Percentiles rank a stretch among this genome's conserved stretches.
Conservation (phyloP, 2,329 filamentous ascomycete genomes). For the Arachnomyces sp. region DNA sequence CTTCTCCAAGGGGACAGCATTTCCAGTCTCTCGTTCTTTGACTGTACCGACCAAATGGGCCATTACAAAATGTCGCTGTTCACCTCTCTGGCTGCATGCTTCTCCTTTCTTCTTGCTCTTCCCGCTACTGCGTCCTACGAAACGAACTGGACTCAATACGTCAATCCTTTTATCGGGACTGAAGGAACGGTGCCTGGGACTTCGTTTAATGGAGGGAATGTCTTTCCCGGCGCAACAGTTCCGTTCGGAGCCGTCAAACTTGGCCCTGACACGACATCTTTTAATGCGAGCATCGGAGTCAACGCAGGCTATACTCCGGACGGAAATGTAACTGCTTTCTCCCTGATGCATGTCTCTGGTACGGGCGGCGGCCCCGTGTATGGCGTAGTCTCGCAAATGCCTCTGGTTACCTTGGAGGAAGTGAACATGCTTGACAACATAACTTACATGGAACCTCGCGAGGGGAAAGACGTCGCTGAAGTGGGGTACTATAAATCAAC, state of each 20-base stretch:
- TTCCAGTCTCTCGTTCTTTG: too few species aligned
- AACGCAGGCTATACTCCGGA: conserved; percentile 42
- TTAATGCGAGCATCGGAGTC: conserved; percentile 28
- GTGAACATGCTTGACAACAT: conserved; percentile 37
- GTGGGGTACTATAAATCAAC: conserved; percentile 60
- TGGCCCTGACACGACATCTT: conserved; percentile 32
- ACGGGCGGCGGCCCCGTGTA: conserved; percentile 40
- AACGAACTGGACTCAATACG: conserved; percentile 30
- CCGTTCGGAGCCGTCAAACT: conserved; percentile 40
- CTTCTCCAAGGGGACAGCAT: too few species aligned
- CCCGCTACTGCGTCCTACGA: too few species aligned
- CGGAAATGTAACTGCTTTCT: conserved; percentile 45
- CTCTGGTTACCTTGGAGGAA: conserved; percentile 29
- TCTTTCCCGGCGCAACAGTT: conserved; percentile 38
- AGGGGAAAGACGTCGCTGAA: conserved; percentile 48
- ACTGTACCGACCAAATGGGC: too few species aligned
- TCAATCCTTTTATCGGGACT: conserved; percentile 42
- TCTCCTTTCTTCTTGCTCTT: too few species aligned
- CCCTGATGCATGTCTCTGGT: conserved; percentile 43
- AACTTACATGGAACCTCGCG: conserved; percentile 51
- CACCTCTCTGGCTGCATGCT: too few species aligned
- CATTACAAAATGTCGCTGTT: too few species aligned
- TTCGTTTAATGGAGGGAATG: conserved; percentile 34
- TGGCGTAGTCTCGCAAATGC: conserved; percentile 27
- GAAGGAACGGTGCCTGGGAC: conserved; percentile 38